Evolutionary conservation across 495 filamentous ascomycete genomes (phyloP).

Genomic region (Aspergillus haitiensis): DNA sequence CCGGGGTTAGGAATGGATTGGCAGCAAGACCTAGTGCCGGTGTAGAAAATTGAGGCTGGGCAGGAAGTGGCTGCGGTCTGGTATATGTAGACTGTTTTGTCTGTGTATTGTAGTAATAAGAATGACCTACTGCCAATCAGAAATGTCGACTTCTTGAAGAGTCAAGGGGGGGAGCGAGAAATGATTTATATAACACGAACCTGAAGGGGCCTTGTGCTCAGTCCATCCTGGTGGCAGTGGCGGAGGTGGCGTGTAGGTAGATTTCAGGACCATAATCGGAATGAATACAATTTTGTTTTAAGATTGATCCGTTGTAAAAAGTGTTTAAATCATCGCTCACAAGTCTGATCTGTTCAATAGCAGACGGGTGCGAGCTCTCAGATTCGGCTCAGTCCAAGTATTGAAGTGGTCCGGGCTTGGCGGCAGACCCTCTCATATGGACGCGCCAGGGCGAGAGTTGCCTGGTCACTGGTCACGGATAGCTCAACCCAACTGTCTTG

Average conservation of each 20-base stretch:
- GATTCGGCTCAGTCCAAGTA: constrained; percentile 12
- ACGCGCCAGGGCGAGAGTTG: constrained; percentile 52
- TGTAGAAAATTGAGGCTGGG: constrained; percentile 33
- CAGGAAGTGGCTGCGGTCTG: constrained; percentile 52
- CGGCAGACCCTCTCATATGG: constrained; percentile 35
- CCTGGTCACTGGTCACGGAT: constrained; percentile 31
- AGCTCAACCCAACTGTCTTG: constrained; percentile 33
- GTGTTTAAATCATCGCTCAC: background rate
- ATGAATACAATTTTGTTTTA: background rate
- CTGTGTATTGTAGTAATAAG: constrained; percentile 83
- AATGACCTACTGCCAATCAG: constrained; percentile 58
- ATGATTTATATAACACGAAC: constrained; percentile 37
- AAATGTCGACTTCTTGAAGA: background rate
- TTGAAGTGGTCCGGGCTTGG: constrained; percentile 51
- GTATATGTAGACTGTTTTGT: constrained; percentile 89
- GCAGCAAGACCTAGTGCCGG: constrained; percentile 23
- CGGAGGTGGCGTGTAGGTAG: constrained; percentile 45
- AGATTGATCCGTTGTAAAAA: background rate
- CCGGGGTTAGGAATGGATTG: constrained; percentile 33
- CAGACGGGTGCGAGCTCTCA: constrained; percentile 12
- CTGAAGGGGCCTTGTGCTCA: constrained; percentile 87
- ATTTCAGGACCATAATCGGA: constrained; percentile 39
- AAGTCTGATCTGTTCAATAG: background rate
- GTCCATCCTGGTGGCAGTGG: constrained; percentile 83
- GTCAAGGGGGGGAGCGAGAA: background rate